phyloP scores from a whole-genome alignment of 1,284 basidiomycete species.

The Takashimella koratensis region DNA sequence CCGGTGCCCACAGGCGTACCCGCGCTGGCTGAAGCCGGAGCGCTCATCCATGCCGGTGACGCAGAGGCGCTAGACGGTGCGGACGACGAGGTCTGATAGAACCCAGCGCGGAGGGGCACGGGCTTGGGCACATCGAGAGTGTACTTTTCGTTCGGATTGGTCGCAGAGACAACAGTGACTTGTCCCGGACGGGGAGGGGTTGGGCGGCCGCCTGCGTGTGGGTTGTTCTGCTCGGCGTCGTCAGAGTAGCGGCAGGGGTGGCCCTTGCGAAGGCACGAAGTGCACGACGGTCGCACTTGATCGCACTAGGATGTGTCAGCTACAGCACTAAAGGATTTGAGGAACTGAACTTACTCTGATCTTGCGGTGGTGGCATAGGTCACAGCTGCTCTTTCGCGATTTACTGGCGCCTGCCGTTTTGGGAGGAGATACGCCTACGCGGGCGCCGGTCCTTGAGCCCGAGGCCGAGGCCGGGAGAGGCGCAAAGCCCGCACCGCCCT shows the following conservation, averaged over 20 bases:
- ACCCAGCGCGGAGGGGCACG: not conserved
- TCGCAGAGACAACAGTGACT: slow-evolving; percentile 10
- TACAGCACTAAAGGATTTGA: not conserved
- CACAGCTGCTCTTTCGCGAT: slow-evolving; percentile 36
- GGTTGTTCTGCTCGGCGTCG: slow-evolving; percentile 30
- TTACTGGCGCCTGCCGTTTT: not conserved
- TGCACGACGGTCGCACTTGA: slow-evolving; percentile 36
- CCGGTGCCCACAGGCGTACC: not conserved
- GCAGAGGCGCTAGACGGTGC: not conserved
- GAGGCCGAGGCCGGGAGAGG: not conserved
- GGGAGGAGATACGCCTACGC: not conserved
- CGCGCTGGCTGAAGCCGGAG: not conserved
- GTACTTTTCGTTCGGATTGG: slow-evolving; percentile 12
- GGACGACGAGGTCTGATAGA: not conserved
- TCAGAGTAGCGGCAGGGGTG: slow-evolving; percentile 36
- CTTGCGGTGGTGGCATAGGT: slow-evolving; percentile 40
- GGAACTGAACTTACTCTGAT: slow-evolving; percentile 30
- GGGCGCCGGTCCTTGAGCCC: not conserved
- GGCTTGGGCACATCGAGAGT: slow-evolving; percentile 7
- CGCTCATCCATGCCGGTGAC: slow-evolving; percentile 2
- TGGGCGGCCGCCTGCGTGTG: slow-evolving; percentile 8
- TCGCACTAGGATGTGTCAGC: slow-evolving; percentile 29
- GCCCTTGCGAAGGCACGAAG: slow-evolving; percentile 36
- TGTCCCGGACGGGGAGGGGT: not conserved
- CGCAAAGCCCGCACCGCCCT: not conserved